Evolutionary conservation across 768 basidiomycete species (phyloP).

Genomic region (Leccinum pellstonianum): DNA sequence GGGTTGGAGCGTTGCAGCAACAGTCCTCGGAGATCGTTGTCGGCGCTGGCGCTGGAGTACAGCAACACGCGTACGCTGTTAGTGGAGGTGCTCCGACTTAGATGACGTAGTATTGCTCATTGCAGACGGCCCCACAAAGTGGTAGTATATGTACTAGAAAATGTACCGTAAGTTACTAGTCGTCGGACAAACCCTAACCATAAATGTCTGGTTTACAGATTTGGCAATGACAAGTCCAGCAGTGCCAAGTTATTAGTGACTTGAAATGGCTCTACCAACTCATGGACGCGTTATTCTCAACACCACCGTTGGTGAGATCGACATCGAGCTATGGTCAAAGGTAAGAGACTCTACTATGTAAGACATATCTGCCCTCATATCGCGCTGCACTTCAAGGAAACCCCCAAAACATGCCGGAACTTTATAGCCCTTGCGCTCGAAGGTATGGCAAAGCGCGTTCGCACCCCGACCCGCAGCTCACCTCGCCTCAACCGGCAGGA

Average conservation of each 20-base stretch:
- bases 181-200: slow-evolving; percentile 23
- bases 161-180: neutral
- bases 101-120: neutral
- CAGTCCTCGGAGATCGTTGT: slow-evolving; percentile 34
- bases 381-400: slow-evolving; percentile 54
- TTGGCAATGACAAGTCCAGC: neutral
- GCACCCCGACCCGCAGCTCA: slow-evolving; percentile 3
- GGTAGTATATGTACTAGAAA: neutral
- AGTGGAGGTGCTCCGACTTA: slow-evolving; percentile 19
- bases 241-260: neutral
- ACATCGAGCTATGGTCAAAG: slow-evolving; percentile 93
- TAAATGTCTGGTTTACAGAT: neutral
- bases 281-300: slow-evolving; percentile 84
- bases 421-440: slow-evolving; percentile 87
- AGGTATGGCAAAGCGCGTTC: slow-evolving; percentile 43
- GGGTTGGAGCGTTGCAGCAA: slow-evolving; percentile 25
- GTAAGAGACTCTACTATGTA: slow-evolving; percentile 35
- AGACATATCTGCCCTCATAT: neutral
- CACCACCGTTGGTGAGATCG: slow-evolving; percentile 84
- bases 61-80: slow-evolving; percentile 24
- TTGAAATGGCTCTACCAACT: slow-evolving; percentile 76
- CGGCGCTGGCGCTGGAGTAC: slow-evolving; percentile 20
- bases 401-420: slow-evolving; percentile 91
- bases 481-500: slow-evolving; percentile 44
- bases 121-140: neutral